phyloP scores from a whole-genome alignment of 441 rosid genomes.

The Biscutella laevigata region DNA sequence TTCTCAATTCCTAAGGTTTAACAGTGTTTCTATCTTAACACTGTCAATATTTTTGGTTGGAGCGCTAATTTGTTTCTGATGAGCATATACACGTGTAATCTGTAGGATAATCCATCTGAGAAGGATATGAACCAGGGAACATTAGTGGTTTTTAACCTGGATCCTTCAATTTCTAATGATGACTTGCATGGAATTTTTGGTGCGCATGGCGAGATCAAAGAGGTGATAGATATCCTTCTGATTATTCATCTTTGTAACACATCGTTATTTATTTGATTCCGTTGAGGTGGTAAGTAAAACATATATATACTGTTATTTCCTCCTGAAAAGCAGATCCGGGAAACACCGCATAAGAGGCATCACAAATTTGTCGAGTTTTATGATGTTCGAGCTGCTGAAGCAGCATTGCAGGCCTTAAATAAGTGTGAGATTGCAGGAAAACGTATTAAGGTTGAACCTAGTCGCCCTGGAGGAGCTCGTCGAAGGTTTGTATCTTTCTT shows the following conservation, averaged over 20 bases:
- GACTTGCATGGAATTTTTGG: slow-evolving; percentile 89
- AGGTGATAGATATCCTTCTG: slow-evolving; percentile 42
- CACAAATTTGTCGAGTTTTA: slow-evolving; percentile 93
- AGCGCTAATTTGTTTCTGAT: neutral
- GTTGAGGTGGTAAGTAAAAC: slow-evolving; percentile 7
- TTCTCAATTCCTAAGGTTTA: slow-evolving; percentile 97
- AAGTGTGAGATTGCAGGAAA: slow-evolving; percentile 96
- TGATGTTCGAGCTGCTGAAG: slow-evolving; percentile 94
- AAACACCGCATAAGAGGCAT: slow-evolving; percentile 97
- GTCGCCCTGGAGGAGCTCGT: slow-evolving; percentile 99
- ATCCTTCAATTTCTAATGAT: slow-evolving; percentile 89
- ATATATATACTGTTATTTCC: slow-evolving; percentile 13
- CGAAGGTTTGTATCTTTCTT: slow-evolving; percentile 51
- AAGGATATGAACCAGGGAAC: slow-evolving; percentile 99
- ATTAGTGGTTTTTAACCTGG: slow-evolving; percentile 90
- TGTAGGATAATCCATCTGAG: slow-evolving; percentile 96
- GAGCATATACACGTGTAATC: neutral
- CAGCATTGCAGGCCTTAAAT: slow-evolving; percentile 84
- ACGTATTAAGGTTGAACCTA: slow-evolving; percentile 96
- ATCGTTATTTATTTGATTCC: neutral
- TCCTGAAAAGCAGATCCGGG: slow-evolving; percentile 71
- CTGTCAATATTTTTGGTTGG: neutral
- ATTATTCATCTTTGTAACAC: neutral
- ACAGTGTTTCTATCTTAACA: neutral
- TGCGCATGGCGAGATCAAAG: slow-evolving; percentile 94